Conservation (phyloP, 257 asterid species). For the Dorcoceras hygrometricum region DNA sequence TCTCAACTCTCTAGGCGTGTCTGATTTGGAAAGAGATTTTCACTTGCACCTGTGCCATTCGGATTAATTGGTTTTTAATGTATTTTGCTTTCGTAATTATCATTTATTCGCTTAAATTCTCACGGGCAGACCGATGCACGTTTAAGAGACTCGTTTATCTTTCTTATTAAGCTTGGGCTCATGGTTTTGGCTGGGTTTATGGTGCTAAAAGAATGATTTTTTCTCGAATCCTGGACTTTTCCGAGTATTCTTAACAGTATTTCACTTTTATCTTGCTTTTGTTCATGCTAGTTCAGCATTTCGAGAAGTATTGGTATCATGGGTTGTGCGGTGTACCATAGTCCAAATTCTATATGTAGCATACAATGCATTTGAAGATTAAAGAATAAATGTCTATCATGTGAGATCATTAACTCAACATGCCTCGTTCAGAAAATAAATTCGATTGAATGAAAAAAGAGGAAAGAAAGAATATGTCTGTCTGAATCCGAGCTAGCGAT, state of each 20-base stretch:
- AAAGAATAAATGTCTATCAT: background rate
- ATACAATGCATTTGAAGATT: background rate
- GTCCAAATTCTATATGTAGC: background rate
- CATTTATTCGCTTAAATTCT: background rate
- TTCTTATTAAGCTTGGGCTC: background rate
- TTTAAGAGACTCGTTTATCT: background rate
- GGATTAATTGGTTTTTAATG: background rate
- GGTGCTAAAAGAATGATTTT: background rate
- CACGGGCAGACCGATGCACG: background rate
- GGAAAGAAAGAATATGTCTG: background rate
- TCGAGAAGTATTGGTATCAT: background rate
- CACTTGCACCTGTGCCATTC: background rate
- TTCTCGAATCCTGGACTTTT: constrained; percentile 4
- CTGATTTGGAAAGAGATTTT: background rate
- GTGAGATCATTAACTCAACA: background rate
- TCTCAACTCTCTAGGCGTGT: background rate
- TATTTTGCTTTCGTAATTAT: background rate
- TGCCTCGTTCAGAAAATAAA: background rate
- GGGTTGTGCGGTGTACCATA: background rate
- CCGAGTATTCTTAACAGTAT: background rate
- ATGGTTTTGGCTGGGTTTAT: background rate
- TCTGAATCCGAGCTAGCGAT: background rate
- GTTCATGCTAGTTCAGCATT: background rate
- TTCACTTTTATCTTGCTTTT: background rate
- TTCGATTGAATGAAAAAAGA: background rate